These are phyloP conservation scores for Schizosaccharomyces versatilis DNA, from an alignment of 1,139 yeast genomes.

Conservation along the genomic window DNA sequence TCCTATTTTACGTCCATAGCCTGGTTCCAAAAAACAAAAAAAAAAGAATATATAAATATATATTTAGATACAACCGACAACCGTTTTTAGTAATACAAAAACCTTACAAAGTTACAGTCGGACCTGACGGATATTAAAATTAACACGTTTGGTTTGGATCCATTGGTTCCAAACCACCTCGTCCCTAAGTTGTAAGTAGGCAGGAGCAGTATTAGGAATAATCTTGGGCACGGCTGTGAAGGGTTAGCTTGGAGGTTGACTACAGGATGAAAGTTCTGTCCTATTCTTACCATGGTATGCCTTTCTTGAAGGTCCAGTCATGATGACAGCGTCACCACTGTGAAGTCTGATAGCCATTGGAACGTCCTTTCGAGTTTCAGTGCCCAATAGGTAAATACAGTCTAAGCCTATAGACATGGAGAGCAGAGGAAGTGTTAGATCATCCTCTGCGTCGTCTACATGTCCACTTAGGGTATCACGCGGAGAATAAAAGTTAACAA, in stretches of 20 bases:
- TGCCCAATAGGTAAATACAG: slow-evolving; percentile 8
- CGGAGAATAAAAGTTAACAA: slow-evolving; percentile 24
- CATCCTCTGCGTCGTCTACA: slow-evolving; percentile 25
- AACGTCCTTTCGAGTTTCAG: slow-evolving; percentile 15
- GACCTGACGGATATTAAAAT: slow-evolving; percentile 25
- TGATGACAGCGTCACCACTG: slow-evolving; percentile 23
- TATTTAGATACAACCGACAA: too few species aligned
- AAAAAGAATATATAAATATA: too few species aligned
- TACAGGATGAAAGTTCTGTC: too few species aligned
- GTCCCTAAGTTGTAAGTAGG: slow-evolving; percentile 4
- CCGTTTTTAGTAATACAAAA: too few species aligned
- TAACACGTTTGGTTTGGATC: slow-evolving; percentile 21
- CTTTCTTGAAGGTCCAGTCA: slow-evolving; percentile 23
- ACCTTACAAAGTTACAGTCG: background rate
- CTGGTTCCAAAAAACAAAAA: too few species aligned
- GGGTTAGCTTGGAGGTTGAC: slow-evolving; percentile 18
- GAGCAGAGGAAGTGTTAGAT: slow-evolving; percentile 10
- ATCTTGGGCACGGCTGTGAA: slow-evolving; percentile 5
- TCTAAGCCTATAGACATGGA: slow-evolving; percentile 10
- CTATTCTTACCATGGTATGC: slow-evolving; percentile 26
- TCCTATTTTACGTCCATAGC: too few species aligned
- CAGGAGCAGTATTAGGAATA: background rate
- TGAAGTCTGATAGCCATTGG: slow-evolving; percentile 17
- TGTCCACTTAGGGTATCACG: slow-evolving; percentile 26
- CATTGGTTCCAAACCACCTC: slow-evolving; percentile 16